Conservation (phyloP, 2,329 filamentous ascomycete genomes). For the Pseudogymnoascus sp. region DNA sequence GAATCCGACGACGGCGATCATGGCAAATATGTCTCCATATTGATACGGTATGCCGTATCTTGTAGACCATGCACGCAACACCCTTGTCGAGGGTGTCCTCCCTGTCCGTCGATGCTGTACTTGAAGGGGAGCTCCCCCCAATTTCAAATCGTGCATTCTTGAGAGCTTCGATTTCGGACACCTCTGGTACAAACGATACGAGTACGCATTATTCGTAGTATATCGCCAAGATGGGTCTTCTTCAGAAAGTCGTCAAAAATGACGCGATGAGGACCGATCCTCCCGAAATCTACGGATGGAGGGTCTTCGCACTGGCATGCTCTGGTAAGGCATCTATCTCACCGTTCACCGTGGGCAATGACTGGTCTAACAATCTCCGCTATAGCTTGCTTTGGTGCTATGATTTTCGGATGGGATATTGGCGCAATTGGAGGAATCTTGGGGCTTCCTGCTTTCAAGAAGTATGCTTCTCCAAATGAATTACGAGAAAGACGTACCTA, state of each 20-base stretch:
- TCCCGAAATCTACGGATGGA: conserved; percentile 62
- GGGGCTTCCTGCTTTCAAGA: conserved; percentile 57
- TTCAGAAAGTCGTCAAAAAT: conserved; percentile 41
- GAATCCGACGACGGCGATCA: conserved; percentile 5
- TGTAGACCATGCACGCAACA: background rate
- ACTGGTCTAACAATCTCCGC: background rate
- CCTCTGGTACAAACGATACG: background rate
- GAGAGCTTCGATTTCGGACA: background rate
- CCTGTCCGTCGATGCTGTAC: background rate
- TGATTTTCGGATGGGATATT: conserved; percentile 60
- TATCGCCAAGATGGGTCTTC: conserved; percentile 22
- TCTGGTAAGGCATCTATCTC: conserved; percentile 34
- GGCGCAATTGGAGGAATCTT: conserved; percentile 71
- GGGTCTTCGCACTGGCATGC: conserved; percentile 56
- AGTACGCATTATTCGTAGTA: background rate
- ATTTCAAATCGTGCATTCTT: background rate
- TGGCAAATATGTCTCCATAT: background rate
- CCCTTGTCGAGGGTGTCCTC: background rate
- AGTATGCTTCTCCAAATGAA: conserved; percentile 30
- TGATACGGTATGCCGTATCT: background rate
- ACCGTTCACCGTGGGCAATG: background rate
- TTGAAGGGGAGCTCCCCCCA: background rate
- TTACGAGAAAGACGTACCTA: conserved; percentile 36
- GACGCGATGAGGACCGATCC: conserved; percentile 65
- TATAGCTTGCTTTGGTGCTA: conserved; percentile 58